Evolutionary conservation across 1,139 yeast species (phyloP).

Genomic region (Hansenula lynferdii): DNA sequence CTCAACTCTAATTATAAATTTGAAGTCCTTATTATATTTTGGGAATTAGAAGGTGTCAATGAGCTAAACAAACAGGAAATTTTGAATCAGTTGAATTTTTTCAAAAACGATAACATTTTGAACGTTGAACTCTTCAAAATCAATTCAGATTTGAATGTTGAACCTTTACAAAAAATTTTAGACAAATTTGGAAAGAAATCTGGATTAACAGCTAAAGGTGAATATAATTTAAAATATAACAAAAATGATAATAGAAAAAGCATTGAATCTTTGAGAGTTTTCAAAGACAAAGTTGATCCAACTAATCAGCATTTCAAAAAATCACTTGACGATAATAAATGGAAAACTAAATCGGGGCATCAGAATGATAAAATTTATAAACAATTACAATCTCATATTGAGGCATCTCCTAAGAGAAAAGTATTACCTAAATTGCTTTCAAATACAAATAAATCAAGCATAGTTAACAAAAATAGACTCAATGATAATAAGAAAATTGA

Average conservation of each 20-base stretch:
- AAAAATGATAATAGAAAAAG: not conserved
- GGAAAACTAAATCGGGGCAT: not conserved
- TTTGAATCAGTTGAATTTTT: conserved; percentile 11
- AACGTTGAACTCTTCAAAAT: conserved; percentile 14
- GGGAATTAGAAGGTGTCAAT: conserved; percentile 28
- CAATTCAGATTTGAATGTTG: conserved; percentile 13
- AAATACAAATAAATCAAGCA: not conserved
- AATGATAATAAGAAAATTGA: not conserved
- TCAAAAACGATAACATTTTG: conserved; percentile 8
- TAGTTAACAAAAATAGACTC: conserved; percentile 1
- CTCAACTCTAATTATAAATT: conserved; percentile 28
- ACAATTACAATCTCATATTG: conserved; percentile 13
- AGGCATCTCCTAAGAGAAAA: conserved; percentile 13
- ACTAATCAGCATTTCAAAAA: no score
- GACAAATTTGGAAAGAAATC: conserved; percentile 6
- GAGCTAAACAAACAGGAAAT: conserved; percentile 5
- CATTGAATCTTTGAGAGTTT: not conserved
- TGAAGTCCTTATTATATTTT: conserved; percentile 28
- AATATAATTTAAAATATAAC: conserved; percentile 16
- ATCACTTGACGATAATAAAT: no score
- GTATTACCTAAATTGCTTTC: conserved; percentile 11
- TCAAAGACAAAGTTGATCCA: no score
- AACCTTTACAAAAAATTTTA: conserved; percentile 11
- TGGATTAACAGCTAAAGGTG: conserved; percentile 17
- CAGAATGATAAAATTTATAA: conserved; percentile 1